These are phyloP conservation scores for Scutellaria baicalensis DNA, from an alignment of 257 asterid species.

Conservation along the genomic window DNA sequence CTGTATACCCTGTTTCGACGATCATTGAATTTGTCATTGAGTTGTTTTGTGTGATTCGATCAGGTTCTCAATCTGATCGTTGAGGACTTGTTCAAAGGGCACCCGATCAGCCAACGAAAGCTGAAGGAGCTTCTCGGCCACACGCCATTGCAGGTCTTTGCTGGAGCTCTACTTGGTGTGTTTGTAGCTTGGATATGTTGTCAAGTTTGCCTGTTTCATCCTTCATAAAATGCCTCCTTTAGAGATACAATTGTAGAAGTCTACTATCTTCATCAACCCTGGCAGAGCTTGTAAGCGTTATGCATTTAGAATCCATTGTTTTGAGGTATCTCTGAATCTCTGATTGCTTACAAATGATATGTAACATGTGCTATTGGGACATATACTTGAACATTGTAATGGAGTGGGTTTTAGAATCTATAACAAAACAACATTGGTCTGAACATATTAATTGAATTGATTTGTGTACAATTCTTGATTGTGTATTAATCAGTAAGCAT, in stretches of 20 bases:
- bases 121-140: constrained; percentile 95
- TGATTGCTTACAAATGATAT: background rate
- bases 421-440: no score
- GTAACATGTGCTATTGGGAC: no score
- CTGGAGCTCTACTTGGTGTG: constrained; percentile 80
- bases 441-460: no score
- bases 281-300: no score
- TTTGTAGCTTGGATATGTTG: constrained; percentile 71
- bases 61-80: constrained; percentile 83
- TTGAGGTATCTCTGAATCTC: background rate
- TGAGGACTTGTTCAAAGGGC: constrained; percentile 83
- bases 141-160: constrained; percentile 83
- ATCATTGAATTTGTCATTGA: no score
- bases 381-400: background rate
- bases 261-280: background rate
- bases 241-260: background rate
- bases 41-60: no score
- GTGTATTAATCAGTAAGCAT: no score
- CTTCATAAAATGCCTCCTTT: background rate
- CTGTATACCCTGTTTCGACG: background rate
- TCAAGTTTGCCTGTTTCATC: constrained; percentile 30
- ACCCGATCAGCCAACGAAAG: constrained; percentile 88
- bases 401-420: background rate
- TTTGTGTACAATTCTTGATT: no score
- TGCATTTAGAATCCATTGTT: background rate